Evolutionary conservation across 768 basidiomycete species (phyloP), one percentile per base, ranked within the genome.

Genomic region (Kwoniella sp.): DNA sequence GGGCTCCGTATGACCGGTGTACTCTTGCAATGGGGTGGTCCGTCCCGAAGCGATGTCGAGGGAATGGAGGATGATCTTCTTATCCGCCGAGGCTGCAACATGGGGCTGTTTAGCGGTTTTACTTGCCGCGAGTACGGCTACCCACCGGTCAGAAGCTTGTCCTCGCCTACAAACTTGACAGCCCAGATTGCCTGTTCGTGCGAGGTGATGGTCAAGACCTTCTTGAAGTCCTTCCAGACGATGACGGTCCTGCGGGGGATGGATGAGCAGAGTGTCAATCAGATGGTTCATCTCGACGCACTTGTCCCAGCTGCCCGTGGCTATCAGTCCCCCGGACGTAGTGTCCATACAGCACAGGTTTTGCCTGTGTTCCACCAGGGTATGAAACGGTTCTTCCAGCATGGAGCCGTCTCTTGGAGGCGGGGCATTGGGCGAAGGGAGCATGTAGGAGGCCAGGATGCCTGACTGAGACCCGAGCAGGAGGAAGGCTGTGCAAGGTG

Each of bases 231-330:
- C 73, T 83, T 84, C 90, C 91, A 96, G 2, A 99, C 86, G 75
- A 89, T 89, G 29, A 90, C 93, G 1, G 93, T 89, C 70, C 92
- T 96, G 66, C 39, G 23, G 15, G 36, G 34, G 14, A 15, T 44
- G 5, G 23, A 31, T 12, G 43, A 43, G 22, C 41, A 5, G 27
- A 5, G 49, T 17, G 19, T n/a, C 17, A 22, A 23, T 39, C 32
- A 3, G 63, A n/a, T n/a, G n/a, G n/a, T n/a, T n/a, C n/a, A n/a
- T n/a, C n/a, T n/a, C n/a, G n/a, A n/a, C 77, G 59, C 49, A 93
- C 93, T 81, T 87, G 77, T 98, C 95, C 95, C 95, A 99, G 36
- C 89, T 93, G 17, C 95, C 95, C 7, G 89, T 92, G 51, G 95
- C 83, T 55, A 98, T 84, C 43, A 81, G 79, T 14, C 89, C 88